These are phyloP conservation scores for Trametes elegans DNA, from an alignment of 768 basidiomycete genomes.

Conservation along the genomic window DNA sequence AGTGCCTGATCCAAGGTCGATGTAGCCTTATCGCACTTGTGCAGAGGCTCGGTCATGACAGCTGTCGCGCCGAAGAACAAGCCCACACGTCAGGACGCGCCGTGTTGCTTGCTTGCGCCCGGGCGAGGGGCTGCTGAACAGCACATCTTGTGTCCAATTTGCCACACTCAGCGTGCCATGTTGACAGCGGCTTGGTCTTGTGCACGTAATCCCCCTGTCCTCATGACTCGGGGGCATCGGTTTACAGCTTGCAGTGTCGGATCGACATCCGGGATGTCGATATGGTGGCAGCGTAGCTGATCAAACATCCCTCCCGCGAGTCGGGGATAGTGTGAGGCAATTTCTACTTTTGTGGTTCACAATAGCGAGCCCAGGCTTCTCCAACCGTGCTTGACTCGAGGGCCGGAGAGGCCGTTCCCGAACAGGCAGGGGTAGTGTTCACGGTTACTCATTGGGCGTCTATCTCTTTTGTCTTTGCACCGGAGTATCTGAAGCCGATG, in stretches of 20 bases:
- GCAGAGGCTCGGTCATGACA: too few relatives aligned
- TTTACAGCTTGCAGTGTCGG: too few relatives aligned
- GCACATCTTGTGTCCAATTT: too few relatives aligned
- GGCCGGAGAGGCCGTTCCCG: background rate
- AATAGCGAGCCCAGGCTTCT: slow-evolving; percentile 7
- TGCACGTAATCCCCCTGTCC: too few relatives aligned
- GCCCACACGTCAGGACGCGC: too few relatives aligned
- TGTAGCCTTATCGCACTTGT: too few relatives aligned
- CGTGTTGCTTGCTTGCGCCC: too few relatives aligned
- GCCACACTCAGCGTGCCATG: too few relatives aligned
- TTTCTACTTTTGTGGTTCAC: slow-evolving; percentile 2
- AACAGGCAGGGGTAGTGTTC: slow-evolving; percentile 17
- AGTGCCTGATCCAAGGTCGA: too few relatives aligned
- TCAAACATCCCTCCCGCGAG: background rate
- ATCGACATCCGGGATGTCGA: background rate
- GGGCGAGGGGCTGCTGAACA: too few relatives aligned
- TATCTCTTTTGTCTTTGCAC: slow-evolving; percentile 14
- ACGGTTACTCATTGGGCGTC: background rate
- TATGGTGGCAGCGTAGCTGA: background rate
- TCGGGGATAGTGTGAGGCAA: background rate
- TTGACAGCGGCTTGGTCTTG: background rate
- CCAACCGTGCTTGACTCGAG: background rate
- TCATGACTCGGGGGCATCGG: background rate
- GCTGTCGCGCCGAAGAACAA: too few relatives aligned
- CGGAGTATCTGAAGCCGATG: slow-evolving; percentile 7